Percentiles rank a stretch among this genome's conserved stretches.
phyloP scores from a whole-genome alignment of 495 filamentous ascomycete genomes.

The Daldinia loculata region DNA sequence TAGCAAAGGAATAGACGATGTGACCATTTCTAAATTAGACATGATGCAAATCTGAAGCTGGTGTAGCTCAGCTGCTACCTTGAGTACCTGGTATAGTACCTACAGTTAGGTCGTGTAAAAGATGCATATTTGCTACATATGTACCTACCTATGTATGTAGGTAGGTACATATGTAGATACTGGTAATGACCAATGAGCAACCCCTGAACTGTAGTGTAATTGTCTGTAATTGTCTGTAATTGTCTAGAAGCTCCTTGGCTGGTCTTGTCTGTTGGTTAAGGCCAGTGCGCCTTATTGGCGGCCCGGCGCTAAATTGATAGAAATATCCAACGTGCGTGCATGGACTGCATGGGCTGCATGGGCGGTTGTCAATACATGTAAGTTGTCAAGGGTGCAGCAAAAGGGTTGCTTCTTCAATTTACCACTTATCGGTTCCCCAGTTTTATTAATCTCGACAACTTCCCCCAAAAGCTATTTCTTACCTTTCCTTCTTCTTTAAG shows the following conservation, averaged over 20 bases:
- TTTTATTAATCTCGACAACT: constrained; percentile 44
- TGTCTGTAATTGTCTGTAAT: not conserved
- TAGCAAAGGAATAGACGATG: constrained; percentile 11
- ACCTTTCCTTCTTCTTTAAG: constrained; percentile 27
- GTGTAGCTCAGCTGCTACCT: not conserved
- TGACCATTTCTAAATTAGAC: constrained; percentile 23
- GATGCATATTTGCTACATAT: too few relatives aligned
- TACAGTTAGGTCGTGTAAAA: not conserved
- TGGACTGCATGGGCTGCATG: not conserved
- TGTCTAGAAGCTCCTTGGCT: constrained; percentile 9
- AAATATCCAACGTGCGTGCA: constrained; percentile 6
- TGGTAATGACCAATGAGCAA: not conserved
- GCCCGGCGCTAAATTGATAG: constrained; percentile 1
- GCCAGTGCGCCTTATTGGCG: constrained; percentile 33
- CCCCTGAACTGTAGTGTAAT: not conserved
- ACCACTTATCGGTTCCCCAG: constrained; percentile 38
- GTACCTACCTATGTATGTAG: too few relatives aligned
- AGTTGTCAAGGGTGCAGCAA: constrained; percentile 39
- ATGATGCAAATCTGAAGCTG: constrained; percentile 20
- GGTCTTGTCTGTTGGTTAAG: constrained; percentile 9
- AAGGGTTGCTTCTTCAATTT: constrained; percentile 1
- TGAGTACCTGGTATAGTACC: not conserved
- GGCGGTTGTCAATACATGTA: constrained; percentile 10
- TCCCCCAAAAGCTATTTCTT: constrained; percentile 26
- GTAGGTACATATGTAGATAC: too few relatives aligned